A percentile compares a stretch with the other conserved stretches of the same genome.
Conservation (phyloP, 139 green algal species). For the Chlorella vulgaris region DNA sequence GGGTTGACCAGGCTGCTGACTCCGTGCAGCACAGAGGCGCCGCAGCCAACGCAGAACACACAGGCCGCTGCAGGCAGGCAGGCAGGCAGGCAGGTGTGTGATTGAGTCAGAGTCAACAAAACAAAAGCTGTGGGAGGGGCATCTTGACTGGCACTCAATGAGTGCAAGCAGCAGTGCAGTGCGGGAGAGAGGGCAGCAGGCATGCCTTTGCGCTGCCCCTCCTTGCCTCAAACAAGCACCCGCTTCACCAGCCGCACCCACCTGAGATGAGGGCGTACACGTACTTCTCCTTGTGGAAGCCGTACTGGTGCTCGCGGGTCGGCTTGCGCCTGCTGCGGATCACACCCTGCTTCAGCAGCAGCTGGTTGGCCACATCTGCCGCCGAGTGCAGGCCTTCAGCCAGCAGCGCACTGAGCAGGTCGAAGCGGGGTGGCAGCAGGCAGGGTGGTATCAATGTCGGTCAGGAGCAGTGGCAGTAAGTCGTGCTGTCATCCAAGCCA, state of each 20-base stretch:
- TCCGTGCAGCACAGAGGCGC: constrained; percentile 86
- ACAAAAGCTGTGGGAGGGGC: too few species aligned
- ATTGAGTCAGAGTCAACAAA: neutral
- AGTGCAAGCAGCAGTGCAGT: too few species aligned
- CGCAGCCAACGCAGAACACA: constrained; percentile 92
- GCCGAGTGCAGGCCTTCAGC: constrained; percentile 89
- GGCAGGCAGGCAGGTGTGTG: neutral
- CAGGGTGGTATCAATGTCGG: neutral
- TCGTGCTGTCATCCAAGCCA: too few species aligned
- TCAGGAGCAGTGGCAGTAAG: too few species aligned
- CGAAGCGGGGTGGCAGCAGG: neutral
- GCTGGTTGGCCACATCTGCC: constrained; percentile 90
- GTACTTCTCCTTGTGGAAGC: constrained; percentile 91
- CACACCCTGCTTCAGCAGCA: constrained; percentile 81
- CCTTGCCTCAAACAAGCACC: neutral
- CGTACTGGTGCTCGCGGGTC: constrained; percentile 84
- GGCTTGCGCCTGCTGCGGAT: constrained; percentile 59
- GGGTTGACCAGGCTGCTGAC: constrained; percentile 64
- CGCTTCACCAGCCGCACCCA: neutral
- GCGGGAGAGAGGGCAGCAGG: too few species aligned
- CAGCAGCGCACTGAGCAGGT: constrained; percentile 75
- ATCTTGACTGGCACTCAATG: too few species aligned
- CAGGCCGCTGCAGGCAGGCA: constrained; percentile 37
- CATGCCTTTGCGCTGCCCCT: neutral
- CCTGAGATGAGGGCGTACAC: constrained; percentile 68